Evolutionary conservation across 2,329 filamentous ascomycete genomes (phyloP), one percentile per base, ranked within the genome.

Genomic region (Apiospora phragmitis): DNA sequence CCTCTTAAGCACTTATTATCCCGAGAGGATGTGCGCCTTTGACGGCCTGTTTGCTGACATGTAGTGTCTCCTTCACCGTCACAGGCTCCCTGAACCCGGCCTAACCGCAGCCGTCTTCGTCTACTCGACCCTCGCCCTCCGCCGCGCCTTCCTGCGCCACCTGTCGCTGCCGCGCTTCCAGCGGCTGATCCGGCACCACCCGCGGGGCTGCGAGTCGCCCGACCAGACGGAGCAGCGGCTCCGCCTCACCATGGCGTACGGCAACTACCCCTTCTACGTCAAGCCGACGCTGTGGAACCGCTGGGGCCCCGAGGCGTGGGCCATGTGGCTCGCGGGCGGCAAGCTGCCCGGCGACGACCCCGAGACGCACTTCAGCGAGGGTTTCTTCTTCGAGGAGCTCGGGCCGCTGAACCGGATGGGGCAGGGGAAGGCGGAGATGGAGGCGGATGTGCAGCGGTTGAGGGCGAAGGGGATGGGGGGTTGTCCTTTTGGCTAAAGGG

Each of bases 261-360:
- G 90, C 35, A 87, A 88, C 14, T 87, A 89, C 65, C 92, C 92
- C 2, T 93, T 88, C 80, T 93, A 93, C 79, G 83, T 88, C 32
- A 84, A 87, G 72, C 85, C 85, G 38, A 91, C 87, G 0, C 79
- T 88, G 51, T 89, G 85, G 88, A 89, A 86, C 75, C 87, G 88
- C 71, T 94, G 88, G 89, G 89, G 88, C 2, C 90, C 86, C 0
- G 78, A 79, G 71, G 90, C 85, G 0, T 85, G 85, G 84, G 70
- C 88, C 4, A 77, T 82, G 26, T 78, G 85, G 76, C 67, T 81
- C 9, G 73, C 78, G 65, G 87, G 86, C 11, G 85, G 83, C 1
- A 80, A 81, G 41, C 72, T 88, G 1, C 87, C 87, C 1, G 85
- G 85, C 3, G 81, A 83, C 35, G 18, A 45, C 26, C 38, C 38